phyloP scores from a whole-genome alignment of 2,329 filamentous ascomycete genomes.

The Xylaria multiplex region DNA sequence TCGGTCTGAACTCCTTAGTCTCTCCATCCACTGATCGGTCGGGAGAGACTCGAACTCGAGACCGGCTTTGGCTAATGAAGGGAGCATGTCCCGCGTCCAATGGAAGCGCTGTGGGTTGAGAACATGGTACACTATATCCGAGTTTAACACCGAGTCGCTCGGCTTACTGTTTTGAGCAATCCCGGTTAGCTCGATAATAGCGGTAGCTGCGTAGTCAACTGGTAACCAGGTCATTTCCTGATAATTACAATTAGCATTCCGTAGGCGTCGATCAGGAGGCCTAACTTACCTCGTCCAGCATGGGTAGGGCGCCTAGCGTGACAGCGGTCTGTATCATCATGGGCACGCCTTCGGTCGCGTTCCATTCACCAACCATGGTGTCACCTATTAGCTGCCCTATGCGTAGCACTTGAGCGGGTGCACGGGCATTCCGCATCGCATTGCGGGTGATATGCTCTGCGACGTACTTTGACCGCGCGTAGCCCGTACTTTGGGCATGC shows the following conservation, averaged over 20 bases:
- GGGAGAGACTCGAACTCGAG: constrained; percentile 57
- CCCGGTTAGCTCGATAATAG: constrained; percentile 49
- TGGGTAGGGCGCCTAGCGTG: constrained; percentile 58
- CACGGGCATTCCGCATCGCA: constrained; percentile 46
- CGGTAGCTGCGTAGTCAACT: constrained; percentile 51
- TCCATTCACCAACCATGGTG: constrained; percentile 58
- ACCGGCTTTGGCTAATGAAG: constrained; percentile 57
- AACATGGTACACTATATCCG: constrained; percentile 59
- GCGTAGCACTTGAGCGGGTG: constrained; percentile 52
- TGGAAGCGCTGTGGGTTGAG: constrained; percentile 60
- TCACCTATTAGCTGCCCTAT: constrained; percentile 61
- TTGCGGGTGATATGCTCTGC: constrained; percentile 56
- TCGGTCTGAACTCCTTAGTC: constrained; percentile 56
- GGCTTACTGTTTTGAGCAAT: constrained; percentile 36
- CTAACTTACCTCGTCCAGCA: constrained; percentile 51
- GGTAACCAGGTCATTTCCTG: constrained; percentile 51
- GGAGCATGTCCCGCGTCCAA: constrained; percentile 64
- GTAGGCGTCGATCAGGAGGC: constrained; percentile 40
- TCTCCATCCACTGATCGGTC: constrained; percentile 57
- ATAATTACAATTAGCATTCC: constrained; percentile 2
- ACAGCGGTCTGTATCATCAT: constrained; percentile 59
- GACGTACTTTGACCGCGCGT: constrained; percentile 61
- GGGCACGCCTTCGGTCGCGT: constrained; percentile 60
- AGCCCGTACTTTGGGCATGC: constrained; percentile 61
- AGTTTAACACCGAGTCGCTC: constrained; percentile 13